These are phyloP conservation scores for Cnidoscolus chayamansa DNA, from an alignment of 441 rosid species.

Conservation along the genomic window DNA sequence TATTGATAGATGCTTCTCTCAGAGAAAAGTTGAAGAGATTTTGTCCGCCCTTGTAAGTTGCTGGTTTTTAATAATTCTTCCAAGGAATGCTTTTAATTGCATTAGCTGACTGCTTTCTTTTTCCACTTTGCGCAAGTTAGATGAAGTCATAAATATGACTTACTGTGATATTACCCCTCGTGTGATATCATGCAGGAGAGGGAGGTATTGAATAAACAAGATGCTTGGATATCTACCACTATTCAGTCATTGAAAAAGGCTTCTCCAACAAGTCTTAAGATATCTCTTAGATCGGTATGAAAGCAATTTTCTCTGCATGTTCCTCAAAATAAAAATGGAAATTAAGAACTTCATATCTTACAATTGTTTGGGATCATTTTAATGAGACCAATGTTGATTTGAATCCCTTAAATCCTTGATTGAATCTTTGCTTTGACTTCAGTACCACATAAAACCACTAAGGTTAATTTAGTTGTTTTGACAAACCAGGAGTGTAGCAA, in stretches of 20 bases:
- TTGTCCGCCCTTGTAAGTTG: constrained; percentile 72
- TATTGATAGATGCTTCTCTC: constrained; percentile 73
- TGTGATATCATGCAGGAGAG: constrained; percentile 48
- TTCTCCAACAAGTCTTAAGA: constrained; percentile 91
- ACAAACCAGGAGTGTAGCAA: not conserved
- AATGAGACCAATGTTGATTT: not conserved
- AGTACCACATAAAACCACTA: not conserved
- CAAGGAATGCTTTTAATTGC: not conserved
- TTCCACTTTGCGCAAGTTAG: constrained; percentile 17
- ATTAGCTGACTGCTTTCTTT: not conserved
- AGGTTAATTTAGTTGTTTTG: not conserved
- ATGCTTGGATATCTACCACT: constrained; percentile 59
- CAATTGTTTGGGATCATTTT: not conserved
- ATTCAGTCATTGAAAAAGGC: constrained; percentile 61
- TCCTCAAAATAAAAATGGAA: constrained; percentile 1
- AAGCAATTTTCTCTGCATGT: not conserved
- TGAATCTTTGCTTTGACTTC: not conserved
- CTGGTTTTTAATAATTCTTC: not conserved
- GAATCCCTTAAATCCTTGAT: not conserved
- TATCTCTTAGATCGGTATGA: constrained; percentile 75
- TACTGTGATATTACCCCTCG: constrained; percentile 15
- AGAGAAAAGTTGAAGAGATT: constrained; percentile 75
- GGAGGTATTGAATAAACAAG: constrained; percentile 40
- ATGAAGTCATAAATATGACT: constrained; percentile 1
- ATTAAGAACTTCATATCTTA: not conserved